These are phyloP conservation scores for Dictyostelium brefeldianum DNA, from an alignment of 78 protist species.

Conservation along the genomic window DNA sequence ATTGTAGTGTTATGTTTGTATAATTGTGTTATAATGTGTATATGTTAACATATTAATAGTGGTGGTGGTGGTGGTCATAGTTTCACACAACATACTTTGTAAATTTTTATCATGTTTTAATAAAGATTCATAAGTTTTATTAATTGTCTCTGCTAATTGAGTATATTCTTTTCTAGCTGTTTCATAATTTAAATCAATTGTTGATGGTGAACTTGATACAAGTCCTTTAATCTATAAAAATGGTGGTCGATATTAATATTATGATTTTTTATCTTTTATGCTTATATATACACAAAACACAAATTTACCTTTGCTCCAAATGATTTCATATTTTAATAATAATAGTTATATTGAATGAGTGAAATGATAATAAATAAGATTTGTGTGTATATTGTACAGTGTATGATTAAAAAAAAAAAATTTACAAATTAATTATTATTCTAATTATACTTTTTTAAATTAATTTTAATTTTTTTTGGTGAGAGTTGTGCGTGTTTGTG, in stretches of 20 bases:
- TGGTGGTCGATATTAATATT: neutral
- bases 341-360: neutral
- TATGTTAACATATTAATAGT: no score
- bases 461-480: no score
- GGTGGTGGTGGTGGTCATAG: no score
- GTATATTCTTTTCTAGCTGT: constrained; percentile 47
- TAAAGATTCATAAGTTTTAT: constrained; percentile 34
- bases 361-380: neutral
- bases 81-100: constrained; percentile 34
- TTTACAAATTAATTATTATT: no score
- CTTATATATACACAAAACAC: neutral
- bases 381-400: neutral
- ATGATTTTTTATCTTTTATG: neutral
- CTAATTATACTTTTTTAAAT: no score
- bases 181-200: constrained; percentile 44
- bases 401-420: neutral
- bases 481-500: no score
- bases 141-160: constrained; percentile 5
- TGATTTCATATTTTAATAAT: neutral
- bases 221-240: constrained; percentile 23
- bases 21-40: neutral
- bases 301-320: constrained; percentile 41
- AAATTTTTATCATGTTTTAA: constrained; percentile 63
- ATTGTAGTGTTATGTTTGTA: no score
- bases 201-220: constrained; percentile 7